Base-by-base conservation (phyloP, 2,329 filamentous ascomycete species). In the Paraphaeosphaeria minitans region DNA sequence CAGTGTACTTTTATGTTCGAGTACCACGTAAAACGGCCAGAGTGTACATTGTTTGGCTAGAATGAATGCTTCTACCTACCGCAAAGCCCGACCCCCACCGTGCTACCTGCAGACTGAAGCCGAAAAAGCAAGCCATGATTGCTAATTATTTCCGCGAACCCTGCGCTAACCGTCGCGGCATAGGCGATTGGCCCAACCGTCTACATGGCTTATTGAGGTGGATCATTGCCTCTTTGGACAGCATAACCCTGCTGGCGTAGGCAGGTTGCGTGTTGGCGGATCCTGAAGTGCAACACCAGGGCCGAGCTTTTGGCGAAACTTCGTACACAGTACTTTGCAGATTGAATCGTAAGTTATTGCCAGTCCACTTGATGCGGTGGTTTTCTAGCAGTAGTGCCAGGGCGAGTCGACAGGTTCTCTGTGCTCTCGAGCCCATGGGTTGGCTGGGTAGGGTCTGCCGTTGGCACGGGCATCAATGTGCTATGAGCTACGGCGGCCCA, bases 1-100 rank as follows among this genome's bases (percentile, higher is more conserved):
- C 61, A 64, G 56, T 69, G 66, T 69, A 70, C 54, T 62, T 64
- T 59, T 53, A 41, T 59, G 33, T 50, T 58, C 49, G n/a, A 56
- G 51, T 58, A 60, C 55, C 33, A 43, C 35, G 45, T 51, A 55
- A 53, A 55, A 16, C 27, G 48, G 47, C 48, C 53, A 58, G 55
- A 55, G 22, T 53, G 53, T 56, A 55, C 45, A 62, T 55, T 48
- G 57, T 56, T 46, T 46, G 56, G 53, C 43, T 13, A 33, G 49
- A 55, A 51, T 48, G 31, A 55, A 48, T 33, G 24, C 22, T 53
- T 46, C 24, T 37, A 27, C 21, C 24, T 37, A 27, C 21, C 27
- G 43, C 22, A n/a, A 41, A 16, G 2, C 13, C 9, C 13, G 31
- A 9, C 19, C 10, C 19, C 7, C 41, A 22, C 19, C 19, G 41